These are phyloP conservation scores for Catunica adiposa DNA, from an alignment of 2,329 filamentous ascomycete species.

Conservation along the genomic window DNA sequence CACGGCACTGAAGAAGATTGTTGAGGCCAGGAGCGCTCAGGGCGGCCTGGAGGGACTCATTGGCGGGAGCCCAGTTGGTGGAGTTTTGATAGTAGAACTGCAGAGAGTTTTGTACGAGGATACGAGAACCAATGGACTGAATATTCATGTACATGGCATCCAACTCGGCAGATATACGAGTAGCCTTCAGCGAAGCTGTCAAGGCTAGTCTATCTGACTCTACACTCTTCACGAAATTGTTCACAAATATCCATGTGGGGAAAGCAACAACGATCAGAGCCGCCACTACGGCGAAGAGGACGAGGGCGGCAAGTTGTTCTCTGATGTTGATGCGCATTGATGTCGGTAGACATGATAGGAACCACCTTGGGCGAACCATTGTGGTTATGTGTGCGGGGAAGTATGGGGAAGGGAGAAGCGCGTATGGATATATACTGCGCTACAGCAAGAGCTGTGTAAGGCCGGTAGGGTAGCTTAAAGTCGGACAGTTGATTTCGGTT, in stretches of 20 bases:
- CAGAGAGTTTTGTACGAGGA: constrained; percentile 41
- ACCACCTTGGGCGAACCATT: constrained; percentile 13
- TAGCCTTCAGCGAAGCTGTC: constrained; percentile 73
- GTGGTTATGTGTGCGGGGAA: background rate
- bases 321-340: constrained; percentile 73
- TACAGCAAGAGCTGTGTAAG: background rate
- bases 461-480: background rate
- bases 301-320: constrained; percentile 68
- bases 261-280: constrained; percentile 65
- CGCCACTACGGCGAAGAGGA: constrained; percentile 57
- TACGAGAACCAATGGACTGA: constrained; percentile 50
- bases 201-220: constrained; percentile 49
- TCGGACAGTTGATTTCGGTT: background rate
- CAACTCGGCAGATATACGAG: constrained; percentile 63
- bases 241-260: constrained; percentile 50
- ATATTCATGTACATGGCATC: constrained; percentile 62
- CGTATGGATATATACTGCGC: background rate
- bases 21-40: constrained; percentile 42
- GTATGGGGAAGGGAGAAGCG: background rate
- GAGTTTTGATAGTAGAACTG: constrained; percentile 39
- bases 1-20: constrained; percentile 50
- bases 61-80: constrained; percentile 44
- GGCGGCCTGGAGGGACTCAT: constrained; percentile 52
- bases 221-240: constrained; percentile 35
- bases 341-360: constrained; percentile 13